Conservation (phyloP, 192 early-diverging fungal species). For the Coemansia sp. region DNA sequence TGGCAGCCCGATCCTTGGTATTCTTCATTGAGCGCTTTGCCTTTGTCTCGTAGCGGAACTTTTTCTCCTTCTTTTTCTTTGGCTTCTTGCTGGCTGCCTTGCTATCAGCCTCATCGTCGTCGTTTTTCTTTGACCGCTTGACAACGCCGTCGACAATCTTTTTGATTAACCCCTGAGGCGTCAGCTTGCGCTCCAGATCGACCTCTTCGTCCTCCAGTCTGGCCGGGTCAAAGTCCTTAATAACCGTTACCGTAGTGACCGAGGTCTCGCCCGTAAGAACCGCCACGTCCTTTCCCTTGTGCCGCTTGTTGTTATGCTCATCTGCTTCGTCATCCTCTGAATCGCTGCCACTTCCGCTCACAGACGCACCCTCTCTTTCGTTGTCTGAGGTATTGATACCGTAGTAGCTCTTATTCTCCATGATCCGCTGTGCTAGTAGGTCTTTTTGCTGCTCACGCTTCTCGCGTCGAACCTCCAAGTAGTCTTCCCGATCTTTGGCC, state of each 20-base stretch:
- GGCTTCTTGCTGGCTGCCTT: constrained; percentile 12
- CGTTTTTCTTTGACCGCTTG: constrained; percentile 1
- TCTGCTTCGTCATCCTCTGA: constrained; percentile 9
- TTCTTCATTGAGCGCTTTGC: constrained; percentile 32
- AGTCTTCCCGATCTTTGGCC: constrained; percentile 60
- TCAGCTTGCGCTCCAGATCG: constrained; percentile 22
- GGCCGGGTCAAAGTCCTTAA: constrained; percentile 63
- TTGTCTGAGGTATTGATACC: constrained; percentile 35
- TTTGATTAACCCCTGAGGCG: constrained; percentile 28
- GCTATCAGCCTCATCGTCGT: not conserved
- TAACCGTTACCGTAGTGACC: constrained; percentile 72
- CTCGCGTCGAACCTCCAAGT: constrained; percentile 54
- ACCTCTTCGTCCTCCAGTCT: constrained; percentile 17
- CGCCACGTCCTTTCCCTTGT: constrained; percentile 52
- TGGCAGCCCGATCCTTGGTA: constrained; percentile 9
- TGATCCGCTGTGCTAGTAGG: constrained; percentile 56
- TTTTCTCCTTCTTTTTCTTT: constrained; percentile 30
- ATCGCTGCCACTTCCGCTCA: constrained; percentile 5
- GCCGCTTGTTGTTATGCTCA: not conserved
- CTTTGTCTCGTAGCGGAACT: constrained; percentile 56
- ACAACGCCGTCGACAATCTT: constrained; percentile 21
- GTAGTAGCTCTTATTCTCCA: constrained; percentile 40
- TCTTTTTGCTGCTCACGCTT: constrained; percentile 60
- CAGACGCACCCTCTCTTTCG: not conserved
- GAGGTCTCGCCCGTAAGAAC: constrained; percentile 60